Percentiles rank a stretch among this genome's conserved stretches.
These are phyloP conservation scores for Dicorynia guianensis DNA, from an alignment of 306 rosid genomes.

Conservation along the genomic window DNA sequence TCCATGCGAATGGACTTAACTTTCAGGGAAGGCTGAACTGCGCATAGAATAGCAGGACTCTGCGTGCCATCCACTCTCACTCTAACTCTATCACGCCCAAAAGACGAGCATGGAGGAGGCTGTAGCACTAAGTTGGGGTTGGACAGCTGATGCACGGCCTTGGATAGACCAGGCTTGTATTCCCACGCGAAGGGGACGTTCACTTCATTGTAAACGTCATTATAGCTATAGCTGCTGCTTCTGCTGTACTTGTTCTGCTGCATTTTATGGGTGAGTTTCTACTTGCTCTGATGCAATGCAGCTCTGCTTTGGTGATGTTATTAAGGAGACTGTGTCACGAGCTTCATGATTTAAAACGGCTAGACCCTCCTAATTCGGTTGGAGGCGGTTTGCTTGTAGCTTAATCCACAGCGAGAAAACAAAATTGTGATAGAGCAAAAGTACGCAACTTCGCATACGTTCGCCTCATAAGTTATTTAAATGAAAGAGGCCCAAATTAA, in stretches of 20 bases:
- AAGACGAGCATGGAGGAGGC: slow-evolving; percentile 53
- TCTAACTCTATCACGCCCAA: neutral
- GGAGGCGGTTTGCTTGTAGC: slow-evolving; percentile 33
- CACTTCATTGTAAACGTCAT: slow-evolving; percentile 28
- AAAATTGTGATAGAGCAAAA: neutral
- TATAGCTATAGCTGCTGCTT: neutral
- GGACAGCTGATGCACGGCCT: slow-evolving; percentile 3
- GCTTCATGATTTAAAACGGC: slow-evolving; percentile 29
- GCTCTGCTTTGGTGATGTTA: neutral
- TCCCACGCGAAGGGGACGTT: slow-evolving; percentile 73
- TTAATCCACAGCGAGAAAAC: slow-evolving; percentile 22
- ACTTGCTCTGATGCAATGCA: slow-evolving; percentile 15
- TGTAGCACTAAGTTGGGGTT: slow-evolving; percentile 35
- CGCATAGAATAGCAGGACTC: neutral
- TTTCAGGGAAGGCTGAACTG: slow-evolving; percentile 23
- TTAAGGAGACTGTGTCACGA: slow-evolving; percentile 24
- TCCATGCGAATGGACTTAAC: slow-evolving; percentile 27
- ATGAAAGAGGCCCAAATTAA: neutral
- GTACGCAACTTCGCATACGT: slow-evolving; percentile 7
- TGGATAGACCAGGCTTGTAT: slow-evolving; percentile 61
- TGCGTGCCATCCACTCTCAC: neutral
- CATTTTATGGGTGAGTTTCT: slow-evolving; percentile 27
- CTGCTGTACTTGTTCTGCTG: slow-evolving; percentile 33
- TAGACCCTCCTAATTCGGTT: slow-evolving; percentile 22
- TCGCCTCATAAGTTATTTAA: slow-evolving; percentile 13